phyloP scores from a whole-genome alignment of 495 filamentous ascomycete species.

The Stereocaulon alpinum region DNA sequence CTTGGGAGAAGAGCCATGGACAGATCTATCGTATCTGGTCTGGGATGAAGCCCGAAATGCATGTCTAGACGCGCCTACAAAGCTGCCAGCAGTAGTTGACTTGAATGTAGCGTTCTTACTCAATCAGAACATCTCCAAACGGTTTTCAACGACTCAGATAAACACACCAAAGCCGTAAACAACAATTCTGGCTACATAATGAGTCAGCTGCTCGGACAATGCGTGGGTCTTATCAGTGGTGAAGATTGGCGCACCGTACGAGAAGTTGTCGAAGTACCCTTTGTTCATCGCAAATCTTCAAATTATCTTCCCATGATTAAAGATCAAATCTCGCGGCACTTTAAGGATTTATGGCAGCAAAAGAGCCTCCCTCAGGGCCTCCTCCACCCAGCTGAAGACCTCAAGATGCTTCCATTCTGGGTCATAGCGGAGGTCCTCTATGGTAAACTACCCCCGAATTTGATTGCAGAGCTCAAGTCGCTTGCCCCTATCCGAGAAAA shows the following conservation, averaged over 20 bases:
- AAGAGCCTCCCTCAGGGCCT: background rate
- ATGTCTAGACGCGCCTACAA: too few species aligned
- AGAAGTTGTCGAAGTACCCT: slow-evolving; percentile 7
- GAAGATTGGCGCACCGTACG: slow-evolving; percentile 18
- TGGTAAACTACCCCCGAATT: slow-evolving; percentile 21
- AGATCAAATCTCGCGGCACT: slow-evolving; percentile 1
- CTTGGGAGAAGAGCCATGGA: background rate
- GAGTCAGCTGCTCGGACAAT: slow-evolving; percentile 30
- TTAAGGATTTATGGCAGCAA: background rate
- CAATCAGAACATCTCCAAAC: slow-evolving; percentile 22
- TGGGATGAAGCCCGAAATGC: slow-evolving; percentile 28
- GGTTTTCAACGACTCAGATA: slow-evolving; percentile 28
- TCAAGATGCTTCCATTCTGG: slow-evolving; percentile 30
- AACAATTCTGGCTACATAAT: slow-evolving; percentile 30
- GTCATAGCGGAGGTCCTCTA: slow-evolving; percentile 30
- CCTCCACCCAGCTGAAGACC: slow-evolving; percentile 27
- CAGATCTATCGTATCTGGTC: slow-evolving; percentile 24
- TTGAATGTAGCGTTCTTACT: slow-evolving; percentile 23
- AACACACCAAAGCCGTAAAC: slow-evolving; percentile 26
- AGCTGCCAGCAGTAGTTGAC: too few species aligned
- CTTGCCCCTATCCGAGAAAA: slow-evolving; percentile 24
- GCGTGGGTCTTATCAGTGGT: slow-evolving; percentile 30
- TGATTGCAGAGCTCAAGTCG: slow-evolving; percentile 13
- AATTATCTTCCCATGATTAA: slow-evolving; percentile 12
- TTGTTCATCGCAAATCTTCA: background rate